Evolutionary conservation across 306 rosid species (phyloP), one percentile per base, ranked within the genome.

Genomic region (Cucurbita ficifolia): DNA sequence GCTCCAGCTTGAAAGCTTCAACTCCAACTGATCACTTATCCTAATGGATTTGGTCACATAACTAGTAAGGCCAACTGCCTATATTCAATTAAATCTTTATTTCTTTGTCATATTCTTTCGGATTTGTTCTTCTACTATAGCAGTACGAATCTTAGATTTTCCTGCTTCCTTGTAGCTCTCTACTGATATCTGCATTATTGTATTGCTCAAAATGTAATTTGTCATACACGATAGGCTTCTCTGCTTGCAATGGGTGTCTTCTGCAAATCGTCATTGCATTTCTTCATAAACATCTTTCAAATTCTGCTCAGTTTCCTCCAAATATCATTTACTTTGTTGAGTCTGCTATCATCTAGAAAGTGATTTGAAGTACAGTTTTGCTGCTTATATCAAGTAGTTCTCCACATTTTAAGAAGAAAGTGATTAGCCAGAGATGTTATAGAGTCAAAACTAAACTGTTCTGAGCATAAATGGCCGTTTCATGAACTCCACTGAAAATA

Each of bases 61-160:
- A 70, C 59, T 16, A 49, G 74, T 29, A 49, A 70, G 74, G 58
- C 74, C 59, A 70, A 70, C 55, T 22, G 74, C 74, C 46, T 33
- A 29, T 70, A 70, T 70, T 70, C 74, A 70, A 70, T 70, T 70
- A 48, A 70, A 48, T 70, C 33, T 46, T 61, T 60, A 33, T 14
- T 68, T 67, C 49, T 48, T 70, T 24, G 35, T 16, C 10, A 49
- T 48, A 70, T 70, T 70, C 74, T 70, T 70, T 70, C 24, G 39
- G 49, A 70, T 49, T 48, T 22, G 24, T 49, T 24, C 29, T 50
- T 70, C 46, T 59, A 46, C 13, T 50, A 70, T 51, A 70, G 74
- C 14, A 70, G 45, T 70, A 29, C 29, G 74, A 70, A 29, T 24
- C 29, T 49, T 50, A 49, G 43, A 49, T 33, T 70, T 70, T 48